Conservation (phyloP, 2,329 filamentous ascomycete species). For the Pochonia chlamydosporia region DNA sequence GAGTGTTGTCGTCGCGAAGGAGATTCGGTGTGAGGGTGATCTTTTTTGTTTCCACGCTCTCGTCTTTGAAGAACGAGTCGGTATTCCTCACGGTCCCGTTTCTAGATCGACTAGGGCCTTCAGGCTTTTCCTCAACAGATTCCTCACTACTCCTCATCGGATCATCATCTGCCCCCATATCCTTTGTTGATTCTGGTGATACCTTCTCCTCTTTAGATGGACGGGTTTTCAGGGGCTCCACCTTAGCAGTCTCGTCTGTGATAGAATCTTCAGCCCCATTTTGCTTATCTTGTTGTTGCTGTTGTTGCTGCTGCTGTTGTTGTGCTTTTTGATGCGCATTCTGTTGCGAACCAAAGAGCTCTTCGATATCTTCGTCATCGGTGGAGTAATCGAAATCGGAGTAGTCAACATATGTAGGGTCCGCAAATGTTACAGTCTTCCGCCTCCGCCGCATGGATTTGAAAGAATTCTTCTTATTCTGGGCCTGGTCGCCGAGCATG, state of each 20-base stretch:
- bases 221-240: constrained; percentile 49
- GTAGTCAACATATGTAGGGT: constrained; percentile 82
- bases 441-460: constrained; percentile 79
- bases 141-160: constrained; percentile 56
- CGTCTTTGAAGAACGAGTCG: constrained; percentile 96
- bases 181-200: constrained; percentile 25
- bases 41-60: constrained; percentile 91
- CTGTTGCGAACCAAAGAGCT: constrained; percentile 31
- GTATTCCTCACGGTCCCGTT: constrained; percentile 87
- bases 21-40: constrained; percentile 94
- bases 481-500: constrained; percentile 59
- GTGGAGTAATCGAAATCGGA: constrained; percentile 81
- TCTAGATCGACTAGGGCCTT: constrained; percentile 58
- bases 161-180: constrained; percentile 25
- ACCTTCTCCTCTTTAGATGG: constrained; percentile 35
- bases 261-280: constrained; percentile 21
- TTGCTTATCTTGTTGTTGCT: constrained; percentile 18
- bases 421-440: constrained; percentile 81
- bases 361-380: constrained; percentile 58
- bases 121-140: constrained; percentile 49
- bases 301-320: constrained; percentile 23
- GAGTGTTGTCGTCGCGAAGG: constrained; percentile 68
- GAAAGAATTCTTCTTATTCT: constrained; percentile 76
- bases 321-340: constrained; percentile 23
- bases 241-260: constrained; percentile 48